These are phyloP conservation scores for Domatiomyces catenatus DNA, from an alignment of 2,329 filamentous ascomycete species.

Conservation along the genomic window DNA sequence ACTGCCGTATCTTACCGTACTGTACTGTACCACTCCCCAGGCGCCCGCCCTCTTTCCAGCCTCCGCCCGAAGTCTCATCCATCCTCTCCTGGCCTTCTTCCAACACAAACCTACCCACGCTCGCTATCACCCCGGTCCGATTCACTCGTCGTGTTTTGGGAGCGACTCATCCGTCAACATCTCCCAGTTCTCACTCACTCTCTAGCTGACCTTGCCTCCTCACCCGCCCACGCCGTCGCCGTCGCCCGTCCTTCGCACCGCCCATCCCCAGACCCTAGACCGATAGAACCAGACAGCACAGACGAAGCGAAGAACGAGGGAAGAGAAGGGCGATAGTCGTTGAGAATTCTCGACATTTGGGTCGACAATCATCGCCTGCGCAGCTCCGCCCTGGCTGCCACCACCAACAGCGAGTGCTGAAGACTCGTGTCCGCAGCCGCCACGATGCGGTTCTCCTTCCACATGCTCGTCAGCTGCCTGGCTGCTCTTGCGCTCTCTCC, in stretches of 20 bases:
- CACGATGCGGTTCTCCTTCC: slow-evolving; percentile 14
- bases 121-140: not conserved
- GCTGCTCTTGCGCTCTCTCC: slow-evolving; percentile 28
- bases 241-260: too few species aligned
- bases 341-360: not conserved
- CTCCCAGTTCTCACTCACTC: not conserved
- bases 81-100: not conserved
- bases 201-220: not conserved
- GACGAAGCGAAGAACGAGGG: not conserved
- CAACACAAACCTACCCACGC: not conserved
- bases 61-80: not conserved
- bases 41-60: not conserved
- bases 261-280: not conserved
- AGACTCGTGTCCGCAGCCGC: not conserved
- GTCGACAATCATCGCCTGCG: not conserved
- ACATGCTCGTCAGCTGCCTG: slow-evolving; percentile 19
- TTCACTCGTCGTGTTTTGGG: not conserved
- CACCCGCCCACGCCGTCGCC: not conserved
- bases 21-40: not conserved
- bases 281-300: not conserved
- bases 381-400: slow-evolving; percentile 1
- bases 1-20: not conserved
- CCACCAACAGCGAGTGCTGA: slow-evolving; percentile 3
- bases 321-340: not conserved
- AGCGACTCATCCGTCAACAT: not conserved